Percentiles rank a stretch among this genome's conserved stretches.
phyloP scores from a whole-genome alignment of 1,284 basidiomycete species.

The Gomphus sp. region DNA sequence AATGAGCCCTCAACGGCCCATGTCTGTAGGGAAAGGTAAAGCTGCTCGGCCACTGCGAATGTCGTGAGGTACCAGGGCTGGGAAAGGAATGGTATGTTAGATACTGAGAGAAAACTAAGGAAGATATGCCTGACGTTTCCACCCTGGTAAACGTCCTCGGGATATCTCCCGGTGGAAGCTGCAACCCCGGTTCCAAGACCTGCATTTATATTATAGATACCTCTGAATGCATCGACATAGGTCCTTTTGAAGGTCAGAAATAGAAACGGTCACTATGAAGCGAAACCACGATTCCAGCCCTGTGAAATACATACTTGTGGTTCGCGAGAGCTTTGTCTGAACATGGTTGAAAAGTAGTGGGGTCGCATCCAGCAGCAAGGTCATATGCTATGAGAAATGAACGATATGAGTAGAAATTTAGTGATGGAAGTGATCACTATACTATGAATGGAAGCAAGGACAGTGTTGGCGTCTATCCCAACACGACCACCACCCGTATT shows the following conservation, averaged over 20 bases:
- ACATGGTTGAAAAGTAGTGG: slow-evolving; percentile 50
- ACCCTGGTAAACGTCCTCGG: slow-evolving; percentile 43
- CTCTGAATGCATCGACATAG: slow-evolving; percentile 44
- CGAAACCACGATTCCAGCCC: too few relatives aligned
- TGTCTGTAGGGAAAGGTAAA: slow-evolving; percentile 53
- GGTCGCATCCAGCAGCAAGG: slow-evolving; percentile 42
- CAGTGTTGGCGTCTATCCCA: slow-evolving; percentile 53
- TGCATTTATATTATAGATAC: slow-evolving; percentile 39
- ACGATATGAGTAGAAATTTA: neutral
- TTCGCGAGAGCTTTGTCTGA: slow-evolving; percentile 48
- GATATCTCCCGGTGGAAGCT: slow-evolving; percentile 47
- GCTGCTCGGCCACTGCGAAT: slow-evolving; percentile 56
- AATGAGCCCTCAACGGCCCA: slow-evolving; percentile 45
- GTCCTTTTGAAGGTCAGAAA: slow-evolving; percentile 14
- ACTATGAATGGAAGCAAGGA: slow-evolving; percentile 49
- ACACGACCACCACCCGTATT: slow-evolving; percentile 51
- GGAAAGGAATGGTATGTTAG: neutral
- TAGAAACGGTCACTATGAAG: neutral
- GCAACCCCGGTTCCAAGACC: slow-evolving; percentile 32
- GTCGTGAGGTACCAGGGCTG: slow-evolving; percentile 67
- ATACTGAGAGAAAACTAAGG: neutral
- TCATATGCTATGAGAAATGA: slow-evolving; percentile 28
- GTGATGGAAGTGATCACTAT: slow-evolving; percentile 9
- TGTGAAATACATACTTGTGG: slow-evolving; percentile 23
- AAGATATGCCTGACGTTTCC: slow-evolving; percentile 32